These are phyloP conservation scores for Linum lewisii DNA, from an alignment of 345 rosid species.

Conservation along the genomic window DNA sequence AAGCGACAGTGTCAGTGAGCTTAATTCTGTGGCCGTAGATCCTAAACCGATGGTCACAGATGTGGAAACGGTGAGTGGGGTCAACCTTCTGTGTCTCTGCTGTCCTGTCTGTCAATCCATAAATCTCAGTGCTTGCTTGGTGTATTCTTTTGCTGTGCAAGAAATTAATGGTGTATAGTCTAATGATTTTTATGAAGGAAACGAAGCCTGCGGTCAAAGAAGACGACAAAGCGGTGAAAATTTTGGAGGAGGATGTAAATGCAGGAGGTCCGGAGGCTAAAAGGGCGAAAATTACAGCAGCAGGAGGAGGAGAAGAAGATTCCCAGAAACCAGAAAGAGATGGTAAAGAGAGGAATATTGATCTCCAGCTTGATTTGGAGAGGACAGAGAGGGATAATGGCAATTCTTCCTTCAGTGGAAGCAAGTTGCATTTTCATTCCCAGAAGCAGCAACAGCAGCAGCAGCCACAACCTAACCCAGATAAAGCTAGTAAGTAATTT, in stretches of 20 bases:
- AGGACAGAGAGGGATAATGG: constrained; percentile 51
- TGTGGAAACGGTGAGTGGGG: constrained; percentile 60
- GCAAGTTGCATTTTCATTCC: constrained; percentile 36
- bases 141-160: not conserved
- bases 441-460: constrained; percentile 54
- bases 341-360: constrained; percentile 44
- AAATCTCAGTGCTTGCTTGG: not conserved
- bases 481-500: constrained; percentile 44
- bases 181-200: constrained; percentile 36
- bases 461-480: constrained; percentile 31
- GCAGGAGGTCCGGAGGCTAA: constrained; percentile 35
- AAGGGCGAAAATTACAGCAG: constrained; percentile 26
- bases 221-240: constrained; percentile 31
- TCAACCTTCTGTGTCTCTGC: constrained; percentile 6
- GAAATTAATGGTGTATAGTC: constrained; percentile 13
- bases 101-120: constrained; percentile 2
- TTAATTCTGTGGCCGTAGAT: constrained; percentile 50
- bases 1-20: constrained; percentile 56
- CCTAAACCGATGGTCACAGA: constrained; percentile 45
- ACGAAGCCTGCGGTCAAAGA: constrained; percentile 37
- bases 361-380: constrained; percentile 73
- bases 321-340: constrained; percentile 29
- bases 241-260: constrained; percentile 27
- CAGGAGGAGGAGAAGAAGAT: constrained; percentile 27
- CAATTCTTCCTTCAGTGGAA: constrained; percentile 16